Conservation (phyloP, 495 filamentous ascomycete genomes). For the Rostrohypoxylon terebratum region DNA sequence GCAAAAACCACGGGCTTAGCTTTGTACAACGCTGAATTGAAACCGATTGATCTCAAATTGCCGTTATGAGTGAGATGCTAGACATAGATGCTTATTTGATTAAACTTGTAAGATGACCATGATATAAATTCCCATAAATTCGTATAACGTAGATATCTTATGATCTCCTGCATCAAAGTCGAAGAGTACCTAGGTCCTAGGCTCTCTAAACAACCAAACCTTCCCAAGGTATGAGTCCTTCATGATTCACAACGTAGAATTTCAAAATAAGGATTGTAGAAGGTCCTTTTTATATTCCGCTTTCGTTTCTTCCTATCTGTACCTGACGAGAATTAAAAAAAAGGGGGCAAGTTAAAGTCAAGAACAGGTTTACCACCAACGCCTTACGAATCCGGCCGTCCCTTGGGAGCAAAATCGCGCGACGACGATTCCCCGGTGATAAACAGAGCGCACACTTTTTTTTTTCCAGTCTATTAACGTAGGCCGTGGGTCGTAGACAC, state of each 20-base stretch:
- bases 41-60: neutral
- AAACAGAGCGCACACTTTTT: neutral
- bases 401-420: slow-evolving; percentile 10
- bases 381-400: slow-evolving; percentile 20
- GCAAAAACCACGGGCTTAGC: neutral
- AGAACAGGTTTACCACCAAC: slow-evolving; percentile 12
- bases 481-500: neutral
- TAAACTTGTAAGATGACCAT: neutral
- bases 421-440: slow-evolving; percentile 6
- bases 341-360: neutral
- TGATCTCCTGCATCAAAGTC: neutral
- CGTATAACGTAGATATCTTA: neutral
- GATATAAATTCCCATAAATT: neutral
- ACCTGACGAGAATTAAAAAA: neutral
- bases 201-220: neutral
- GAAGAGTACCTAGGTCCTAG: neutral
- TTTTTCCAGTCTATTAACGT: neutral
- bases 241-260: neutral
- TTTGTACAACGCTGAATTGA: neutral
- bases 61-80: neutral
- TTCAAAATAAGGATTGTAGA: neutral
- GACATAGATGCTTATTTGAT: too few species aligned
- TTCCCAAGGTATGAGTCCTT: neutral
- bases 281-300: neutral
- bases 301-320: slow-evolving; percentile 8